phyloP scores from a whole-genome alignment of 1,284 basidiomycete genomes.

The Trichosporon sp. region DNA sequence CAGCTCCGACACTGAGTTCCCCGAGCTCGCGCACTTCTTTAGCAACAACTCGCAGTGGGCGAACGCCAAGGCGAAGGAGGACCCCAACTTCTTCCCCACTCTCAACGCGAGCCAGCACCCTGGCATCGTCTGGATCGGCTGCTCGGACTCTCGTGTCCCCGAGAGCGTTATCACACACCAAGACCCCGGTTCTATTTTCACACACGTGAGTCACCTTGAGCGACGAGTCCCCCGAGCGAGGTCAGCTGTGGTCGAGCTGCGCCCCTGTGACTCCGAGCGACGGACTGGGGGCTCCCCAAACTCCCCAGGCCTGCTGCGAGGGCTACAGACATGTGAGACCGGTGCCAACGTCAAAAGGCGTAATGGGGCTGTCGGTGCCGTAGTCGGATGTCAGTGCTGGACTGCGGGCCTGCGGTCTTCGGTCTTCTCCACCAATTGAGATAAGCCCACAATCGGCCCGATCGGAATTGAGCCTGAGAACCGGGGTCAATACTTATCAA shows the following conservation, averaged over 20 bases:
- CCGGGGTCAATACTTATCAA: no score
- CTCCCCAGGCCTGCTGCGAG: no score
- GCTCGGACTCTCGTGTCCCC: slow-evolving; percentile 55
- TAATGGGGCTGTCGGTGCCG: no score
- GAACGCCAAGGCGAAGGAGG: slow-evolving; percentile 33
- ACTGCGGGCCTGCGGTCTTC: background rate
- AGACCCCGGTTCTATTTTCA: slow-evolving; percentile 69
- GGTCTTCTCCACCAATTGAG: no score
- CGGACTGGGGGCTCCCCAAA: no score
- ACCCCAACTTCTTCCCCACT: slow-evolving; percentile 45
- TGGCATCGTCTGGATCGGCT: slow-evolving; percentile 55
- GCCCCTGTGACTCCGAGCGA: no score
- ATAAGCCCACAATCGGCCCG: no score
- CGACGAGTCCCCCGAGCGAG: background rate
- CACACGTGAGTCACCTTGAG: slow-evolving; percentile 56
- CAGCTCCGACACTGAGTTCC: slow-evolving; percentile 24
- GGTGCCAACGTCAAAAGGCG: no score
- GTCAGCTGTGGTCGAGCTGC: no score
- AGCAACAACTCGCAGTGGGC: slow-evolving; percentile 51
- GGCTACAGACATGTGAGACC: no score
- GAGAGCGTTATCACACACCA: slow-evolving; percentile 50
- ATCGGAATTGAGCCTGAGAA: no score
- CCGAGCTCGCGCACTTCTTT: slow-evolving; percentile 38
- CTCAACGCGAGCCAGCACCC: slow-evolving; percentile 51
- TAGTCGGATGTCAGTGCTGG: no score